Evolutionary conservation across 805 yeast genomes (phyloP), one percentile per base, ranked within the genome.

Genomic region (Starmerella bombicola): DNA sequence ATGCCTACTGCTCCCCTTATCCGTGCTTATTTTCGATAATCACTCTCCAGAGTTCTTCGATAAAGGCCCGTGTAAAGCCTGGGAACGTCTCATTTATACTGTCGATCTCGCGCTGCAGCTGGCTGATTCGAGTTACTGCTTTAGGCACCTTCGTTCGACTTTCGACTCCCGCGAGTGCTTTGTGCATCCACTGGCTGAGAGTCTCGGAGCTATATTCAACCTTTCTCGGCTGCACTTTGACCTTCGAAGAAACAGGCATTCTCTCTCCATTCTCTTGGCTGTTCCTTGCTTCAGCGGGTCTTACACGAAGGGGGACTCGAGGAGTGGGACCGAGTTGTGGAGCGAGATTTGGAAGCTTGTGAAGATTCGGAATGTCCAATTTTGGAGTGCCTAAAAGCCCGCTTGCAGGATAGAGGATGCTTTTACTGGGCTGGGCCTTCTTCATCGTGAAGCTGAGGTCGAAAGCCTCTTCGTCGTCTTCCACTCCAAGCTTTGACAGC

Each of bases 31-130:
- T 25, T 9, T 29, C 38, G 3, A 29, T 8, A 15, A 37, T 31
- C 3, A 24, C 12, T 4, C 42, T 25, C 42, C 42, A 39, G n/a
- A 78, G 59, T 54, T 80, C 88, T 56, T 80, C 83, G 7, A 76
- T 61, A 7, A 80, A 65, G 0, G 82, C 83, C 42, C 72, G 76
- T 35, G 74, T 61, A 33, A 80, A 63, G 0, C 91, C 91, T 1
- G 80, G 78, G 42, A 72, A 73, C 17, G 58, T 55, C 18, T 51
- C 43, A 50, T 80, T 85, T 24, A 69, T 66, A 3, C 54, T 55
- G 2, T 59, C 54, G 29, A 80, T 58, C 9, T 58, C 58, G 5
- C 59, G 52, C 28, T 64, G 61, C 37, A 80, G 55, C 3, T 56
- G 47, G 29, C 63, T 54, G 21, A 78, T 79, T 5, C 67, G 59